Conservation (phyloP, 2,329 filamentous ascomycete species). For the Plenodomus biglobosus region DNA sequence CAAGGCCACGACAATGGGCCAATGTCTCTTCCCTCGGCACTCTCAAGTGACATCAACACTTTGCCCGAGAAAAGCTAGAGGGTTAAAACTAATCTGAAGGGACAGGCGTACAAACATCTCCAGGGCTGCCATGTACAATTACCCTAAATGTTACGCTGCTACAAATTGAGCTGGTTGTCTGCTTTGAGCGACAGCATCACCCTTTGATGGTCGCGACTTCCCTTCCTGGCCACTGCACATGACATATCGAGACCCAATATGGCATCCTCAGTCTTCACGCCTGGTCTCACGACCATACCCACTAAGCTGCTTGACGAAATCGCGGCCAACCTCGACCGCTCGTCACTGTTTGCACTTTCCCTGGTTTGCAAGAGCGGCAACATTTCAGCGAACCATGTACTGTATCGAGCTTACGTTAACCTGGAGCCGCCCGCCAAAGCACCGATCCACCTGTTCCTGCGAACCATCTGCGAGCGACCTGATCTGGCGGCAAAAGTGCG, state of each 20-base stretch:
- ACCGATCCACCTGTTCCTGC: slow-evolving; percentile 2
- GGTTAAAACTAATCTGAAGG: no score
- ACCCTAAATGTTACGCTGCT: no score
- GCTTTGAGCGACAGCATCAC: no score
- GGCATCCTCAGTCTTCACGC: not conserved
- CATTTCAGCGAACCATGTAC: not conserved
- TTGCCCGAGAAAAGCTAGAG: no score
- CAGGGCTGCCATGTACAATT: no score
- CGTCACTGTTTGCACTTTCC: slow-evolving; percentile 1
- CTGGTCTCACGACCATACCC: not conserved
- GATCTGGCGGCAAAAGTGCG: slow-evolving; percentile 6
- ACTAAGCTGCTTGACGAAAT: slow-evolving; percentile 3
- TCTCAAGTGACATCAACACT: no score
- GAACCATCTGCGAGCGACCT: slow-evolving; percentile 1
- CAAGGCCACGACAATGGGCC: no score
- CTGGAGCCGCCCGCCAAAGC: not conserved
- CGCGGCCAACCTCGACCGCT: not conserved
- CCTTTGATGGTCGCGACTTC: no score
- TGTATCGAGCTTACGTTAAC: slow-evolving; percentile 3
- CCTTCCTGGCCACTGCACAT: no score
- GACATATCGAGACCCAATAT: not conserved
- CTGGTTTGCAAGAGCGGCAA: slow-evolving; percentile 1
- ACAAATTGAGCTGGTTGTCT: no score
- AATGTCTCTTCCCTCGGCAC: no score
- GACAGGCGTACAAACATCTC: no score